Evolutionary conservation across 345 rosid species (phyloP).

Genomic region (Eucalyptus rudis): DNA sequence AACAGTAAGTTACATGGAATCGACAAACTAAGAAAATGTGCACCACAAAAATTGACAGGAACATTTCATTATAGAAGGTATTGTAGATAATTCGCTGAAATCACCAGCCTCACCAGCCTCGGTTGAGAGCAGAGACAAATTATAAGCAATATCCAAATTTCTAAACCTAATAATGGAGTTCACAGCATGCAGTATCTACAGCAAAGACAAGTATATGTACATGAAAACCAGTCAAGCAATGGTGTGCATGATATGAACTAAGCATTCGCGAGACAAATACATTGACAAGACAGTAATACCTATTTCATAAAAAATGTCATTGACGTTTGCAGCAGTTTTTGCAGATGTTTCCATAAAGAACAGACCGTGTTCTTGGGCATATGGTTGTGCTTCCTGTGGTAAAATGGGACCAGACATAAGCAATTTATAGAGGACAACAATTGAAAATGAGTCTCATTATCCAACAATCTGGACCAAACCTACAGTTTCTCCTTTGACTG

Average conservation of each 20-base stretch:
- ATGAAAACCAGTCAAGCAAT: neutral
- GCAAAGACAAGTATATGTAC: neutral
- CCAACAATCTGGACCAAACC: neutral
- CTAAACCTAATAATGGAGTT: neutral
- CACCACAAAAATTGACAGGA: neutral
- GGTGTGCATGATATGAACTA: neutral
- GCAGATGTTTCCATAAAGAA: constrained; percentile 99
- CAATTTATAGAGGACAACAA: neutral
- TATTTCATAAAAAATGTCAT: constrained; percentile 83
- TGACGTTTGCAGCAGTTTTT: constrained; percentile 82
- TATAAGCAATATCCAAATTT: neutral
- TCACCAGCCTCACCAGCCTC: neutral
- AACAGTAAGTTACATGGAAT: neutral
- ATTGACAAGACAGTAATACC: constrained; percentile 20
- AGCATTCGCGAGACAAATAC: neutral
- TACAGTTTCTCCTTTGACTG: neutral
- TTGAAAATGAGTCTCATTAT: neutral
- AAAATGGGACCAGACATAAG: neutral
- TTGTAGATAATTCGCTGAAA: neutral
- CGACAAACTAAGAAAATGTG: neutral
- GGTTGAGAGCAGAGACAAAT: neutral
- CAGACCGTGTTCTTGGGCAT: constrained; percentile 80
- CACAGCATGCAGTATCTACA: neutral
- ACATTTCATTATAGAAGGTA: neutral
- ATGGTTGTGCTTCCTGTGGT: constrained; percentile 73